Evolutionary conservation across 331 rosid species (phyloP).

Genomic region (Arachis monticola): DNA sequence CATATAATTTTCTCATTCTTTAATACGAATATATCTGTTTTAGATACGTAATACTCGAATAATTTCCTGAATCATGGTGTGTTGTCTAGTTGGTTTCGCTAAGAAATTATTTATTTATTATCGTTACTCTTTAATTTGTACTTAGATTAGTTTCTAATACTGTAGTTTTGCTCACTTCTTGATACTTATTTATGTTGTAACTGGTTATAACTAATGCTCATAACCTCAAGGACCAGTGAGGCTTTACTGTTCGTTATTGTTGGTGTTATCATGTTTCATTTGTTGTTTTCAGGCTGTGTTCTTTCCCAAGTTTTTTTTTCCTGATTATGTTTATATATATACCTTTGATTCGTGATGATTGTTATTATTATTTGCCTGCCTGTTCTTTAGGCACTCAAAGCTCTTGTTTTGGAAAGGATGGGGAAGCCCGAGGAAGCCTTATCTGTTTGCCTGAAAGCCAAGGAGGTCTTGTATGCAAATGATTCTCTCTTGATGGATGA

Average conservation of each 20-base stretch:
- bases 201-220: background rate
- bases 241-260: background rate
- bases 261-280: background rate
- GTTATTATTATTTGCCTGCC: background rate
- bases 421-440: conserved; percentile 85
- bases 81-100: background rate
- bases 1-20: background rate
- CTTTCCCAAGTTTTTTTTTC: background rate
- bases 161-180: background rate
- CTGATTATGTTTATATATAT: background rate
- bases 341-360: background rate
- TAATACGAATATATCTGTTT: background rate
- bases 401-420: conserved; percentile 89
- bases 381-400: conserved; percentile 79
- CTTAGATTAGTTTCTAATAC: background rate
- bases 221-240: background rate
- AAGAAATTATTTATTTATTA: background rate
- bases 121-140: background rate
- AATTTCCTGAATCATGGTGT: background rate
- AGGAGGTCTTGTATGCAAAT: conserved; percentile 60
- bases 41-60: no score
- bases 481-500: conserved; percentile 84
- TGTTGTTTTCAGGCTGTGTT: background rate
- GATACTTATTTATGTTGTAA: background rate
- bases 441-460: conserved; percentile 70